Conservation (phyloP, 2,329 filamentous ascomycete genomes). For the Hypomyces perniciosus region DNA sequence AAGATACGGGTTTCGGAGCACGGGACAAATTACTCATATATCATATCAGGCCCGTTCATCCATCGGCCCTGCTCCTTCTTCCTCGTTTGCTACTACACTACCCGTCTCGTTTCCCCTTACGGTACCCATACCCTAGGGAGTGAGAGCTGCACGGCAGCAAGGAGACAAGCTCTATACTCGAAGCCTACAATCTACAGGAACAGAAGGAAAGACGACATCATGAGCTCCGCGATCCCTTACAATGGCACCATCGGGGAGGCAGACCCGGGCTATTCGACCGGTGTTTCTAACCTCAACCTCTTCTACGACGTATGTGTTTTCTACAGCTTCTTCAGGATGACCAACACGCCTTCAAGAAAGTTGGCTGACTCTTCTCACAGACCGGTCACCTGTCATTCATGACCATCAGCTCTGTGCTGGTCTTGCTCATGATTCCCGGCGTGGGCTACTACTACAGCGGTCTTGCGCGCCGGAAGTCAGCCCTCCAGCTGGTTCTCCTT, state of each 20-base stretch:
- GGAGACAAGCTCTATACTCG: not conserved
- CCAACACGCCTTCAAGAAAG: not conserved
- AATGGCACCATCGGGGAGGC: conserved; percentile 45
- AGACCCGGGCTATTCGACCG: conserved; percentile 45
- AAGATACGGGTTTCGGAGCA: no score
- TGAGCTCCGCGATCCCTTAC: conserved; percentile 34
- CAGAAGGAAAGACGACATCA: conserved; percentile 15
- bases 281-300: conserved; percentile 67
- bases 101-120: no score
- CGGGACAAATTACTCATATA: no score
- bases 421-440: conserved; percentile 88
- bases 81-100: no score
- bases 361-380: conserved; percentile 33
- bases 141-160: not conserved
- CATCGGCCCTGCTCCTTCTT: no score
- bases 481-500: conserved; percentile 78
- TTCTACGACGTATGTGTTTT: conserved; percentile 64
- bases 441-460: conserved; percentile 95
- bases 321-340: not conserved
- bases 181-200: conserved; percentile 4
- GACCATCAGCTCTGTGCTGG: conserved; percentile 67
- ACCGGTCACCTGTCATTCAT: conserved; percentile 80
- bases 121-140: not conserved
- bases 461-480: conserved; percentile 81
- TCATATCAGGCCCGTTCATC: no score